Evolutionary conservation across 2,329 filamentous ascomycete genomes (phyloP), one percentile per base, ranked within the genome.

Genomic region (Juglanconis sp.): DNA sequence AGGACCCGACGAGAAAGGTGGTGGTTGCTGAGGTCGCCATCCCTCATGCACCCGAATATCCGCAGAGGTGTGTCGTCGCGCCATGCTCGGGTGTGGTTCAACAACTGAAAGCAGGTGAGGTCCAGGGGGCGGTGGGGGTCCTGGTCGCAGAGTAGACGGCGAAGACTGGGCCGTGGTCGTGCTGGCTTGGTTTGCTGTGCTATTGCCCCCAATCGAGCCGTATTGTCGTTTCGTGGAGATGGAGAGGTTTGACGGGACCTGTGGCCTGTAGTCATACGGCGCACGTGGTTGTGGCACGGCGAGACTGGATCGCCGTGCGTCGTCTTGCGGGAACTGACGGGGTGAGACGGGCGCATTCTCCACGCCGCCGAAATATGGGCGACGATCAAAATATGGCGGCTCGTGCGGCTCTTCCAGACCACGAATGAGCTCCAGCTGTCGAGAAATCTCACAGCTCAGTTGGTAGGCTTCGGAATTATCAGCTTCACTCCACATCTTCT

Each of bases 21-120:
- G 89, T 32, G 84, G 80, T 47, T 79, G 77, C 53, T 76, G 80
- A 7, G 80, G 81, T 64, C 87, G 88, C 87, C 90, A 94, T 42
- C 89, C 51, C 5, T 57, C 91, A 71, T 92, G 89, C 68, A 93
- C 89, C 56, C 95, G 88, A 67, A 99, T 98, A 72, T 99, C 95
- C 61, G 95, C 95, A 44, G 93, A 94, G 1, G 95, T 99, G 75
- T 99, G 95, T 63, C 94, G 86, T 64, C 94, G 87, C 49, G 87
- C 85, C 51, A 96, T 92, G 59, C 86, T 83, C 40, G 87, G 86
- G 38, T 86, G 83, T 32, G 83, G 81, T 67, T 87, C 81, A 36
- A 85, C 80, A 60, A 84, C 79, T 17, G 88, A 83, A 24, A 88
- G 79, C 38, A 87, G 87, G 75, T 80, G 73, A 69, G 79, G 74